phyloP scores from a whole-genome alignment of 257 asterid species.

The Nicotiana undulata region DNA sequence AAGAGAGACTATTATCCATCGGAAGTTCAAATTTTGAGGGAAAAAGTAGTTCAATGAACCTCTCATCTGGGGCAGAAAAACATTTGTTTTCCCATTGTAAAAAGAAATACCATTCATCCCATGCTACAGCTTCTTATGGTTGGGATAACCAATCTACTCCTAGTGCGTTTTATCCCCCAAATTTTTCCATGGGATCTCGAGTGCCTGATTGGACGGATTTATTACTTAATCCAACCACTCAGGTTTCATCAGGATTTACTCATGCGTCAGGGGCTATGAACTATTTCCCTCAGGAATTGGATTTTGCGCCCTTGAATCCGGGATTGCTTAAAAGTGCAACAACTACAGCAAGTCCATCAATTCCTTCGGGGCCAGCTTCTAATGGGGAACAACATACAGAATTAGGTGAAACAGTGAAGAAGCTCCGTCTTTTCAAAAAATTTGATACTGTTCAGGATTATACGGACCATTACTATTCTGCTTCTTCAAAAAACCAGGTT shows the following conservation, averaged over 20 bases:
- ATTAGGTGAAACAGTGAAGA: constrained; percentile 38
- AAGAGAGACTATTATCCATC: constrained; percentile 17
- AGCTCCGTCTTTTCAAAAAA: constrained; percentile 42
- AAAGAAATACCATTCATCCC: constrained; percentile 5
- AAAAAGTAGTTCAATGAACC: constrained; percentile 9
- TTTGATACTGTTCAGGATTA: constrained; percentile 71
- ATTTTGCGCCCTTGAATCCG: too few relatives aligned
- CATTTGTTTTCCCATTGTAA: constrained; percentile 15
- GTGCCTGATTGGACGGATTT: constrained; percentile 21
- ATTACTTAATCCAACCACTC: constrained; percentile 13
- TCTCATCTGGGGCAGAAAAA: constrained; percentile 5
- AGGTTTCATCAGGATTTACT: not conserved
- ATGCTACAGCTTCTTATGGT: not conserved
- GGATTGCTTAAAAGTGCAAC: constrained; percentile 18
- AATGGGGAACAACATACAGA: constrained; percentile 19
- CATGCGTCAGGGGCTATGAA: constrained; percentile 11
- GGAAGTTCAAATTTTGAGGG: constrained; percentile 19
- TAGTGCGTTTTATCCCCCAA: not conserved
- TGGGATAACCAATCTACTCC: constrained; percentile 8
- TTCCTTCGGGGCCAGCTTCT: constrained; percentile 11
- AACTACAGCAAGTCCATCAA: constrained; percentile 22
- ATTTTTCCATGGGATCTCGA: constrained; percentile 12
- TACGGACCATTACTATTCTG: constrained; percentile 56
- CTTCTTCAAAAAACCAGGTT: constrained; percentile 44
- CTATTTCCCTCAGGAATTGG: constrained; percentile 9